Base-by-base conservation (phyloP, 805 yeast species). In the Pichia manshurica region DNA sequence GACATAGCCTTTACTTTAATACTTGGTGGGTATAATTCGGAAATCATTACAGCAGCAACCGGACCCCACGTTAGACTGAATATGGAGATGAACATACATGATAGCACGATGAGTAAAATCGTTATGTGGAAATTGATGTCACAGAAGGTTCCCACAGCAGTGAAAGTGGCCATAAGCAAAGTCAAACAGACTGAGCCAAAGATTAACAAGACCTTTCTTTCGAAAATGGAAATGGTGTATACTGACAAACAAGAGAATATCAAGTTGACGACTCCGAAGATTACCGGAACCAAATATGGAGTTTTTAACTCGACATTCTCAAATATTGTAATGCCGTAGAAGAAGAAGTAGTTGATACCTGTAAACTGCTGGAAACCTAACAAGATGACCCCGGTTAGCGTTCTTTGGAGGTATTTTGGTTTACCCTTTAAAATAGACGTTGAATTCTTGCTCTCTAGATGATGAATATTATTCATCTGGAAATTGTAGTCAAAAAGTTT, bases 51-150 rank as follows among this genome's bases (percentile, higher is more conserved):
- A 63, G 76, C 78, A n/a, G 80, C 73, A 49, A 84, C 76, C 32
- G 89, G 87, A 3, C 89, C 90, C 83, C 87, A 81, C 13, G 86
- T 78, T 20, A 79, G 68, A 2, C 89, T 87, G 64, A 84, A 84
- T 48, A 71, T 72, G 54, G 77, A 71, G 45, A 84, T 79, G 63
- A 77, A 84, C 34, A 75, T 57, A 46, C 65, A 63, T 60, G 87
- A 79, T 4, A 84, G 71, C 35, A 80, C 64, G 45, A 73, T 71
- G 59, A 84, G 77, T 77, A 81, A 70, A 3, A 73, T 72, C 31
- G 68, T 59, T 44, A 82, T 82, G 32, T 77, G 70, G 40, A 50
- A 61, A 47, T 56, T 44, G 17, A 35, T 56, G 37, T 71, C 60
- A 13, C 68, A 59, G 47, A 71, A 67, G 3, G 77, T 65, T 12